Percentiles rank a stretch among this genome's conserved stretches.
Conservation (phyloP, 2,329 filamentous ascomycete species). For the Ceratocystis eucalypticola region DNA sequence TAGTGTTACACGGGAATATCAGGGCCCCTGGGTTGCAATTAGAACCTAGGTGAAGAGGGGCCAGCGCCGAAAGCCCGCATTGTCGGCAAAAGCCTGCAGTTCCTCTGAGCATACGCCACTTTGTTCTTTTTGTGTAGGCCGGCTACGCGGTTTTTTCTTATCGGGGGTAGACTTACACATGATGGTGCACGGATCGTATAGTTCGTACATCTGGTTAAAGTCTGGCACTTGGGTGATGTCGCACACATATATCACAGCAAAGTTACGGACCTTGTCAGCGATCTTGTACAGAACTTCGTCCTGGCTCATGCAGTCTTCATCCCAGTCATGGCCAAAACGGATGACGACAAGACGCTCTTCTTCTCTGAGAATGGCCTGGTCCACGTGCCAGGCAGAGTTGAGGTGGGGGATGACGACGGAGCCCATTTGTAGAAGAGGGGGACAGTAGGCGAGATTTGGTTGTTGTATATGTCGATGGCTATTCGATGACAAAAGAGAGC, state of each 20-base stretch:
- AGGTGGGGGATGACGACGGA: constrained; percentile 89
- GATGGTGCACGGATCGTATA: constrained; percentile 83
- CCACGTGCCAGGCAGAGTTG: constrained; percentile 89
- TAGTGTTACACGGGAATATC: neutral
- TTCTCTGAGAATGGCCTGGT: constrained; percentile 84
- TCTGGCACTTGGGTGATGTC: constrained; percentile 83
- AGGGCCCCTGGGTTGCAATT: too few relatives aligned
- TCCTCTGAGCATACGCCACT: too few relatives aligned
- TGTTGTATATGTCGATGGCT: neutral
- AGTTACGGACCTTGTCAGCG: constrained; percentile 86
- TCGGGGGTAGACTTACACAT: constrained; percentile 47
- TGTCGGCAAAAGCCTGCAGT: too few relatives aligned
- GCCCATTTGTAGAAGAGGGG: constrained; percentile 36
- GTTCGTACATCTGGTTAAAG: constrained; percentile 91
- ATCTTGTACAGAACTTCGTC: constrained; percentile 68
- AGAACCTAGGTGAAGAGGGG: too few relatives aligned
- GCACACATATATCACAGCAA: constrained; percentile 84
- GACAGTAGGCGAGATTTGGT: neutral
- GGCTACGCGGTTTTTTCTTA: neutral
- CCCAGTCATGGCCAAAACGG: constrained; percentile 77
- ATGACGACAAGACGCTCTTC: constrained; percentile 89
- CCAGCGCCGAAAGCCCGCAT: too few relatives aligned
- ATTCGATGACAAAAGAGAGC: too few relatives aligned
- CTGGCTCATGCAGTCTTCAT: constrained; percentile 49
- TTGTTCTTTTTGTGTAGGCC: neutral